Evolutionary conservation across 1,284 basidiomycete genomes (phyloP).

Genomic region (Ceratobasidium sp.): DNA sequence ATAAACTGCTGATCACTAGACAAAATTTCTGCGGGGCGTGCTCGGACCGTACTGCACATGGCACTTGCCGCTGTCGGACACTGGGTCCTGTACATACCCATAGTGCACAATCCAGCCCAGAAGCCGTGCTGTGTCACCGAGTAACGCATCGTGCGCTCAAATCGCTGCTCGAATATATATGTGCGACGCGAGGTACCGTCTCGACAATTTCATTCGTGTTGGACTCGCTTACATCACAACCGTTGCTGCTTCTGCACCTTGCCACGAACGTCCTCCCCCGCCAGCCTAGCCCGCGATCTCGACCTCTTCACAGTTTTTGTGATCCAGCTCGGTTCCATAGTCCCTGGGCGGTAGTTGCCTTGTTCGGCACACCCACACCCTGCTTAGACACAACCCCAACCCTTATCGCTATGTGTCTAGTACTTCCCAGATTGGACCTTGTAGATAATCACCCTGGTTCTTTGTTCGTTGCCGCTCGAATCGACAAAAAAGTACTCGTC

Average conservation of each 20-base stretch:
- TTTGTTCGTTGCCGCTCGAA: constrained; percentile 13
- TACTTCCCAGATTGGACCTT: background rate
- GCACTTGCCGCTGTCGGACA: constrained; percentile 6
- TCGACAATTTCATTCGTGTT: background rate
- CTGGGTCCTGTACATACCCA: constrained; percentile 3
- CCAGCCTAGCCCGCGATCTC: constrained; percentile 7
- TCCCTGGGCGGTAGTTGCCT: constrained; percentile 5
- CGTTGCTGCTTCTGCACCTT: constrained; percentile 8
- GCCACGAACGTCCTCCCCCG: background rate
- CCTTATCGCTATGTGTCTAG: background rate
- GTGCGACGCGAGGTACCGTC: background rate
- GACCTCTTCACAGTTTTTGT: constrained; percentile 1
- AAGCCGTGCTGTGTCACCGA: constrained; percentile 18
- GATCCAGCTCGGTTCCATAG: constrained; percentile 13
- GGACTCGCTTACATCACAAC: background rate
- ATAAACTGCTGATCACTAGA: background rate
- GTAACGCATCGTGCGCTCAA: background rate
- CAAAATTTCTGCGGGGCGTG: background rate
- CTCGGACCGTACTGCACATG: background rate
- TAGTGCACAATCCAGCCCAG: background rate
- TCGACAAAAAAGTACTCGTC: background rate
- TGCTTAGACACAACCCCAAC: background rate
- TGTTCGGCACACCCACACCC: constrained; percentile 8
- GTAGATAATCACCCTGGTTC: background rate
- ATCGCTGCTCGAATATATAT: constrained; percentile 8